Base-by-base conservation (phyloP, 306 rosid species). In the Vigna trinervia region DNA sequence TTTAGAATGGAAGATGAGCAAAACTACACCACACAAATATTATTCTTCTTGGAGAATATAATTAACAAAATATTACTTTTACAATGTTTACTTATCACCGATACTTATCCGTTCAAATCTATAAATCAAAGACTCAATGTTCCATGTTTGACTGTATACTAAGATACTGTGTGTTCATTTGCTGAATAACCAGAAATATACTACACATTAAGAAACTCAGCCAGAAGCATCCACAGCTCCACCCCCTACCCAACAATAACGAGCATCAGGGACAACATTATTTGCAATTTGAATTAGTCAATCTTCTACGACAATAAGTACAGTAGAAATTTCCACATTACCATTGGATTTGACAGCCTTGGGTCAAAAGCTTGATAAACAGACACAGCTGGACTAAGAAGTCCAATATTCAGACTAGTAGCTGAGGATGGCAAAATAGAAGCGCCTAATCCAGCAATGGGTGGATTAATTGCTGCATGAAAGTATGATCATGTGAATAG, bases 341-440 rank as follows among this genome's bases (percentile, higher is more conserved):
- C 97, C 93, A 66, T 81, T 82, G 92, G 82, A 65, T 85, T 94
- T 73, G 91, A 82, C 73, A 95, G 83, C 80, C 93, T 82, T 50
- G 92, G 88, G 61, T 92, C 92, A 71, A 88, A 71, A 57, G 92
- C 85, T 80, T 90, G 97, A 86, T 95, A 95, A 46, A 92, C 46
- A 72, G 96, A 85, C 14, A 85, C 73, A 64, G 92, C 86, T 41
- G 94, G 90, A 85, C 87, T 90, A 43, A 84, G 81, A 85, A 81
- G 82, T 68, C 95, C 97, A 34, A 88, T n/a, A 86, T 85, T 89
- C 61, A 90, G 85, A 84, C 87, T 86, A 71, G 93, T 82, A 62
- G 90, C 89, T 3, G 94, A 78, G 71, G 97, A 74, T 58, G 88
- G 75, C 52, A 87, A 79, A 75, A 81, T 52, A 60, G 97, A 82